These are phyloP conservation scores for Solanum pinnatisectum DNA, from an alignment of 257 asterid genomes.

Conservation along the genomic window DNA sequence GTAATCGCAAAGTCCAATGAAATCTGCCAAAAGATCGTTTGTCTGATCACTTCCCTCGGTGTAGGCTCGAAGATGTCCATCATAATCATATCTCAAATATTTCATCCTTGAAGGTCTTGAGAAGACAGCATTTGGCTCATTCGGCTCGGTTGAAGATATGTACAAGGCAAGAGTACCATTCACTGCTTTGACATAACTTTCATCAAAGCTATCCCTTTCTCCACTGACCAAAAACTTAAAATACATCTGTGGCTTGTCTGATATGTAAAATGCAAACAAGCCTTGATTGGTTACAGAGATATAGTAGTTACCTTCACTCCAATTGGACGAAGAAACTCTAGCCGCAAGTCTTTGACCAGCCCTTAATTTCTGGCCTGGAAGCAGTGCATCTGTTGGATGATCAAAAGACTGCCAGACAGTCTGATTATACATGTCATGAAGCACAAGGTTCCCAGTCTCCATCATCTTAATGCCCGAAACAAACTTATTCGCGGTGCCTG, in stretches of 20 bases:
- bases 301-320: conserved; percentile 16
- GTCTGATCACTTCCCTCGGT: conserved; percentile 12
- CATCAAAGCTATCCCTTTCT: background rate
- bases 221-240: background rate
- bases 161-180: conserved; percentile 37
- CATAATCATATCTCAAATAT: conserved; percentile 19
- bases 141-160: conserved; percentile 16
- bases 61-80: conserved; percentile 29
- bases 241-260: conserved; percentile 21
- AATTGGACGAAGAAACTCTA: conserved; percentile 20
- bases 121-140: background rate
- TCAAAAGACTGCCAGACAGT: conserved; percentile 46
- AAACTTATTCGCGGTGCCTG: conserved; percentile 22
- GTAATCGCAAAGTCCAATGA: conserved; percentile 13
- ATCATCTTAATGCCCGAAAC: conserved; percentile 31
- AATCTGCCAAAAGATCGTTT: conserved; percentile 10
- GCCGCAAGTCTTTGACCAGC: conserved; percentile 26
- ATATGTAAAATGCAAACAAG: conserved; percentile 9
- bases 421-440: conserved; percentile 8
- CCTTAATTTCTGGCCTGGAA: conserved; percentile 25
- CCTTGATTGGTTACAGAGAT: conserved; percentile 15
- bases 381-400: conserved; percentile 29
- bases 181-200: conserved; percentile 24
- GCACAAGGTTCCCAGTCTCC: conserved; percentile 29
- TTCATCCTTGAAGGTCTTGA: conserved; percentile 18